Conservation (phyloP, 2,329 filamentous ascomycete genomes). For the Parasarocladium wereldwijsianum region DNA sequence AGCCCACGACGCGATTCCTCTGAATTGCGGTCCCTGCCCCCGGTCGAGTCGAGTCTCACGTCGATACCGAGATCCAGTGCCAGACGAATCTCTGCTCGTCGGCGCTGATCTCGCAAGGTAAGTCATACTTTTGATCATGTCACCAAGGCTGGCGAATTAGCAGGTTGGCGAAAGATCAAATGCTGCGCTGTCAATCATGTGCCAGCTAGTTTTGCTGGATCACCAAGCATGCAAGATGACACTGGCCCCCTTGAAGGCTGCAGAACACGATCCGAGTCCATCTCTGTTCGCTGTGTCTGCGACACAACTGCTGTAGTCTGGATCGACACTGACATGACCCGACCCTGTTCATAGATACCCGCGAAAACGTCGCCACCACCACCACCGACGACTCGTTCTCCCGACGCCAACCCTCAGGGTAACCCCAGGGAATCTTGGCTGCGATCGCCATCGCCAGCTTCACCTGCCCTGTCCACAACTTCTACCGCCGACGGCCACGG, state of each 20-base stretch:
- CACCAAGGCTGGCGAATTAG: constrained; percentile 5
- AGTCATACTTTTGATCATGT: constrained; percentile 14
- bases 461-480: constrained; percentile 45
- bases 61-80: constrained; percentile 44
- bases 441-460: constrained; percentile 26
- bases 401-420: constrained; percentile 49
- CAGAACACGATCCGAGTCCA: too few relatives aligned
- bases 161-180: too few relatives aligned
- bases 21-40: too few relatives aligned
- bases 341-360: constrained; percentile 17
- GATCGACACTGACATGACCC: constrained; percentile 7
- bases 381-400: constrained; percentile 33
- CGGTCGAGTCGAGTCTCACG: too few relatives aligned
- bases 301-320: too few relatives aligned
- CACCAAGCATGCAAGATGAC: too few relatives aligned
- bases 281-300: too few relatives aligned
- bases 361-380: constrained; percentile 42
- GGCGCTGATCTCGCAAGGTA: constrained; percentile 47
- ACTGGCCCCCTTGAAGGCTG: too few relatives aligned
- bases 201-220: too few relatives aligned
- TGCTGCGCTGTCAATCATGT: too few relatives aligned
- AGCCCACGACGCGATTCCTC: too few relatives aligned
- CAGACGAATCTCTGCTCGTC: constrained; percentile 44
- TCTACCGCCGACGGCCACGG: constrained; percentile 46
- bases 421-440: constrained; percentile 24